Base-by-base conservation (phyloP, 495 filamentous ascomycete species). In the Letharia lupina region DNA sequence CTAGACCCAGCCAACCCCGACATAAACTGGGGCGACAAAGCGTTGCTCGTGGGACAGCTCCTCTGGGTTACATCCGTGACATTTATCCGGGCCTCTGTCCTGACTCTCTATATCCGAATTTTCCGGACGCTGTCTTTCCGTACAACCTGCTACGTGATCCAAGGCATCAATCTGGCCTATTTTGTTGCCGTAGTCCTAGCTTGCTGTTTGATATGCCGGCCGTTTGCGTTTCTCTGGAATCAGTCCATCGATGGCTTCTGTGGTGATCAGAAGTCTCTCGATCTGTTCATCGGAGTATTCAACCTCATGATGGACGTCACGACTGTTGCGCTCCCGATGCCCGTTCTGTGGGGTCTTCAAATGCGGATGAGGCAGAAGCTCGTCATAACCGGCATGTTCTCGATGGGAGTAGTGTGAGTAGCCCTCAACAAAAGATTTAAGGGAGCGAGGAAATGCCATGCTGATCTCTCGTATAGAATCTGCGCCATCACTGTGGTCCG, bases 31-130 rank as follows among this genome's bases (percentile, higher is more conserved):
- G 31, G 57, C 16, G 4, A 31, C 54, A 64, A 68, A 60, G 44
- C 42, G n/a, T 28, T 65, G 35, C 37, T 70, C 4, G 44, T 68
- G 12, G 65, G 65, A 31, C 59, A 73, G 66, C 62, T 72, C 6
- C 63, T 75, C 31, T 76, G 70, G 57, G 71, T 69, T 16, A 70
- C 70, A 60, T 60, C 60, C 28, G 69, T 71, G 50, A 75, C 71
- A 48, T 67, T 74, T 44, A 70, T 75, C 62, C 76, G 77, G 52
- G 60, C 77, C 7, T 78, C 77, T 20, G 69, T 81, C 16, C 67
- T 81, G 9, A 61, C 76, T 28, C 76, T 81, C 47, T 81, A 80
- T 58, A 63, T 75, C 1, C 77, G 75, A 28, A 78, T 80, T 60
- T 75, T 79, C 31, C 56, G 4, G 54, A 47, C 68, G 44, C 69